Evolutionary conservation across 2,329 filamentous ascomycete species (phyloP).

Genomic region (Neofusicoccum sp.): DNA sequence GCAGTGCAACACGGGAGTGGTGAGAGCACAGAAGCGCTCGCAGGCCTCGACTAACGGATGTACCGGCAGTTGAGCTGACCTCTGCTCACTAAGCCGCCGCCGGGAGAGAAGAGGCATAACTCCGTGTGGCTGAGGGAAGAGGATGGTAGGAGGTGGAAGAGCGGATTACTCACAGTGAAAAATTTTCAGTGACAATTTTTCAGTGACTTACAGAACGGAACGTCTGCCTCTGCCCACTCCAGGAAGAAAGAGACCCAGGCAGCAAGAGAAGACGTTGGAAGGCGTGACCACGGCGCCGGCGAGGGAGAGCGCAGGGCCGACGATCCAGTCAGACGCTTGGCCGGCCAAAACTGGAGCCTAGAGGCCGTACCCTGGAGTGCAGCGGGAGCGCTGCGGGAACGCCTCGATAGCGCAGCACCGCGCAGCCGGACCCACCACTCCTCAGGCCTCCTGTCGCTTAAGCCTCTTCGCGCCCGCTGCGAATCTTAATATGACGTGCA

Average conservation of each 20-base stretch:
- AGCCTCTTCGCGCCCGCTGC: constrained; percentile 11
- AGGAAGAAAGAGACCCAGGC: no score
- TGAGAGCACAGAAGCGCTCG: background rate
- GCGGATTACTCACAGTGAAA: constrained; percentile 7
- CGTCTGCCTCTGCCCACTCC: no score
- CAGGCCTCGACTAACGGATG: background rate
- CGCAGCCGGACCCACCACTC: constrained; percentile 2
- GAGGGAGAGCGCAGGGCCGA: background rate
- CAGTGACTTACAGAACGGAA: no score
- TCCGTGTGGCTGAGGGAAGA: constrained; percentile 4
- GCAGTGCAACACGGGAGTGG: background rate
- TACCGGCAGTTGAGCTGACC: background rate
- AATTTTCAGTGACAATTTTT: constrained; percentile 1
- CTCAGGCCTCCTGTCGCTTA: constrained; percentile 14
- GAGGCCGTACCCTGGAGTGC: constrained; percentile 7
- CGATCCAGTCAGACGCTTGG: background rate
- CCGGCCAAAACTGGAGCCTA: background rate
- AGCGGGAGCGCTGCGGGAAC: constrained; percentile 14
- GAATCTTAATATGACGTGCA: constrained; percentile 15
- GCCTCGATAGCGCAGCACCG: constrained; percentile 12
- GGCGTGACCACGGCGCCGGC: no score
- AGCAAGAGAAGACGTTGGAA: background rate
- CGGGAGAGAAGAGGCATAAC: background rate
- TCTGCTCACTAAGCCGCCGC: background rate
- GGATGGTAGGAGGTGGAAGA: background rate